Evolutionary conservation across 257 asterid species (phyloP).

Genomic region (Solanum sejunctum): DNA sequence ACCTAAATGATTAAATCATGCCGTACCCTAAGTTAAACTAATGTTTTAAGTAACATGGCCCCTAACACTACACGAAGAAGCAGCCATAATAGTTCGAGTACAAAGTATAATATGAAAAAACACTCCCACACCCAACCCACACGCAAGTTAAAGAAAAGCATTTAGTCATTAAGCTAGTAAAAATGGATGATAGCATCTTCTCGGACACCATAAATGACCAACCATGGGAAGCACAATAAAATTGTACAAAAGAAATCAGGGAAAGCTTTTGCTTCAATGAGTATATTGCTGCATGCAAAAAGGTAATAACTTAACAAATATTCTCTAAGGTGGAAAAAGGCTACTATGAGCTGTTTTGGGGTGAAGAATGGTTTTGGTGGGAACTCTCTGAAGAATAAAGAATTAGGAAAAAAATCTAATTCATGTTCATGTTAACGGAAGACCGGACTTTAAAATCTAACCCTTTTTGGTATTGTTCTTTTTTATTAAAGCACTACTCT

Average conservation of each 20-base stretch:
- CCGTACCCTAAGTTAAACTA: not conserved
- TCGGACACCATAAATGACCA: not conserved
- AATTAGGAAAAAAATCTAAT: not conserved
- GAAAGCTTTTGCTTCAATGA: not conserved
- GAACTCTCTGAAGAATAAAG: not conserved
- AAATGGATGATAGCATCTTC: not conserved
- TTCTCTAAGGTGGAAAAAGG: not conserved
- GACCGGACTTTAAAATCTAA: not conserved
- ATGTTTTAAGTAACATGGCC: not conserved
- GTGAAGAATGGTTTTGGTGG: not conserved
- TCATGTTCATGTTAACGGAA: not conserved
- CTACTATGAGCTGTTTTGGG: not conserved
- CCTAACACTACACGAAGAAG: not conserved
- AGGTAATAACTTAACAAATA: not conserved
- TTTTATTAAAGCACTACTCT: not conserved
- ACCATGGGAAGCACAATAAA: not conserved
- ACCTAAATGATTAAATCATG: not conserved
- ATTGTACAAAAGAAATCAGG: not conserved
- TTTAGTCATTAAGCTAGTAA: not conserved
- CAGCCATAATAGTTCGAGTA: not conserved
- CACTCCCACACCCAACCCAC: not conserved
- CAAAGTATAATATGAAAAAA: not conserved
- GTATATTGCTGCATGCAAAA: not conserved
- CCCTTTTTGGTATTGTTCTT: not conserved
- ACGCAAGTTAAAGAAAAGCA: not conserved